Evolutionary conservation across 1,139 yeast genomes (phyloP), one percentile per base, ranked within the genome.

Genomic region (Pichia cactophila): DNA sequence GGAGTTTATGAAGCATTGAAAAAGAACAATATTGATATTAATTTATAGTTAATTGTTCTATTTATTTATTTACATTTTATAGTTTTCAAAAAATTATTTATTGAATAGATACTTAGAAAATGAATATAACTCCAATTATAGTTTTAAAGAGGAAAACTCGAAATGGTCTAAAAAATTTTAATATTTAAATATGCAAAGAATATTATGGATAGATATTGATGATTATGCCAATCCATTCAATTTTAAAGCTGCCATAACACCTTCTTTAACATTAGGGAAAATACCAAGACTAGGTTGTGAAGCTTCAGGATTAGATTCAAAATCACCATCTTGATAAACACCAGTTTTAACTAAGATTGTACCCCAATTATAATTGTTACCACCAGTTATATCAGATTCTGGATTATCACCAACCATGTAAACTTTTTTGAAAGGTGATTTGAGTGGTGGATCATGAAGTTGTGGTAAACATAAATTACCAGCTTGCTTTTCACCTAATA

Each of bases 381-480:
- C 98, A 0, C 98, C 97, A 54, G 76, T 75, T 45, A 92, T 92
- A 62, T 92, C 98, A 48, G 90, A 81, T 33, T 83, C 92, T 4
- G 97, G 97, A 65, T 92, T 92, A 67, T 92, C 98, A 31, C 98
- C 98, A 35, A 92, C 86, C 98, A 92, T 92, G 68, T 75, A 90
- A 2, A 90, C 84, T 37, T 74, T 69, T 29, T 70, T 66, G 55
- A 80, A 80, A 3, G 80, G 79, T 8, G 73, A 61, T n/a, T 56
- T 48, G 10, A 49, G 48, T 2, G 78, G 79, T 6, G 68, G 57
- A 26, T 51, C 56, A 40, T 58, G 56, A 50, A 77, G 63, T 33
- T 61, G 61, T 1, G 80, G 80, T 47, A 70, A 61, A 38, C 68
- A 58, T 36, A 68, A 67, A 8, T 60, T 56, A 26, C 56, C 55